These are phyloP conservation scores for Lyophyllum semitale DNA, from an alignment of 768 basidiomycete genomes.

Conservation along the genomic window DNA sequence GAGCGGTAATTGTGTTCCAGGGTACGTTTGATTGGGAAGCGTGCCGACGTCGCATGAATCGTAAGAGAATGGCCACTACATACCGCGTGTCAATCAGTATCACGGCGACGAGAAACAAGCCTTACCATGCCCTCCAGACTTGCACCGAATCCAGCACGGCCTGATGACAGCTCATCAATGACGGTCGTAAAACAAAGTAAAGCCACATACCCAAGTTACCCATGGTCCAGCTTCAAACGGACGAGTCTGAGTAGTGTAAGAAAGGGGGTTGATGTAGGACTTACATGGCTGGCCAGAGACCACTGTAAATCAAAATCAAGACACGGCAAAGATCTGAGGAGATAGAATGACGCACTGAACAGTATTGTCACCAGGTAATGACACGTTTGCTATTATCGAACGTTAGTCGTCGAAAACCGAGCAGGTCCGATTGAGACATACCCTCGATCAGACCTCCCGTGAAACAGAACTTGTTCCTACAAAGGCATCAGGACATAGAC, in stretches of 20 bases:
- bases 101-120: not conserved
- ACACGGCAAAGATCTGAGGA: not conserved
- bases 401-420: not conserved
- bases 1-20: constrained; percentile 51
- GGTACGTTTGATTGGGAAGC: constrained; percentile 72
- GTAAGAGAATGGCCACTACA: constrained; percentile 68
- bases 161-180: constrained; percentile 32
- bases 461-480: constrained; percentile 70
- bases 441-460: constrained; percentile 72
- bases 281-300: constrained; percentile 44
- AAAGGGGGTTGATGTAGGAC: constrained; percentile 8
- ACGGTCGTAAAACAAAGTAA: constrained; percentile 23
- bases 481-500: not conserved
- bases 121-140: constrained; percentile 67
- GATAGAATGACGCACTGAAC: constrained; percentile 27
- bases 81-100: not conserved
- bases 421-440: constrained; percentile 18
- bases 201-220: constrained; percentile 48
- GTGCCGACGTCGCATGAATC: constrained; percentile 83
- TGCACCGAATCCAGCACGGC: constrained; percentile 75
- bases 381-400: constrained; percentile 26
- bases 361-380: constrained; percentile 32
- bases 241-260: not conserved
- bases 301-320: constrained; percentile 19
- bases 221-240: constrained; percentile 39